phyloP scores from a whole-genome alignment of 345 rosid genomes.

The Citrus trifoliata region DNA sequence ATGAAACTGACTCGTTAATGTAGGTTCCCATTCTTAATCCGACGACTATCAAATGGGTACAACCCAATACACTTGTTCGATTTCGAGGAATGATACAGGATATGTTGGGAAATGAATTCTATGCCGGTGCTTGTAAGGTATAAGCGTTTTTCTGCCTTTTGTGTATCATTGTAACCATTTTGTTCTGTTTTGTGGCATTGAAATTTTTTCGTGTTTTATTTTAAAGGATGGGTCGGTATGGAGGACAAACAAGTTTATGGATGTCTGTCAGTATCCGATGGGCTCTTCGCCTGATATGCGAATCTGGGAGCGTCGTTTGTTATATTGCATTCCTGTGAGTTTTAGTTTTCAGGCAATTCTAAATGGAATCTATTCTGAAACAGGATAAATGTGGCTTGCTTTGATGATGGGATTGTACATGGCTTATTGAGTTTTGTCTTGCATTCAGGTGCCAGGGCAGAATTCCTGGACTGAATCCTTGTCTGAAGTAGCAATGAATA shows the following conservation, averaged over 20 bases:
- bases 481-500: conserved; percentile 26
- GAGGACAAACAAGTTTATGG: conserved; percentile 86
- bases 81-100: conserved; percentile 96
- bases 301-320: conserved; percentile 86
- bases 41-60: conserved; percentile 46
- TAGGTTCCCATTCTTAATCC: conserved; percentile 73
- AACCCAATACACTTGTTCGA: conserved; percentile 70
- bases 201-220: conserved; percentile 3
- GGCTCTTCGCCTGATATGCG: conserved; percentile 47
- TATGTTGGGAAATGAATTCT: conserved; percentile 95
- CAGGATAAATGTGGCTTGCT: not conserved
- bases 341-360: not conserved
- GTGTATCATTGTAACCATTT: not conserved
- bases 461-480: conserved; percentile 71
- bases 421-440: not conserved
- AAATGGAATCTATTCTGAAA: not conserved
- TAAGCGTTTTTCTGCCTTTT: not conserved
- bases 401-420: not conserved
- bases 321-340: conserved; percentile 80
- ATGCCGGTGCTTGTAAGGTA: conserved; percentile 88
- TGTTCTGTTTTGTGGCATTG: not conserved
- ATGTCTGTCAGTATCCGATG: conserved; percentile 54
- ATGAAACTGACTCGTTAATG: not conserved
- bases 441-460: conserved; percentile 72
- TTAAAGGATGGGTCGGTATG: conserved; percentile 67